These are phyloP conservation scores for Ciborinia camelliae DNA, from an alignment of 2,329 filamentous ascomycete genomes.

Conservation along the genomic window DNA sequence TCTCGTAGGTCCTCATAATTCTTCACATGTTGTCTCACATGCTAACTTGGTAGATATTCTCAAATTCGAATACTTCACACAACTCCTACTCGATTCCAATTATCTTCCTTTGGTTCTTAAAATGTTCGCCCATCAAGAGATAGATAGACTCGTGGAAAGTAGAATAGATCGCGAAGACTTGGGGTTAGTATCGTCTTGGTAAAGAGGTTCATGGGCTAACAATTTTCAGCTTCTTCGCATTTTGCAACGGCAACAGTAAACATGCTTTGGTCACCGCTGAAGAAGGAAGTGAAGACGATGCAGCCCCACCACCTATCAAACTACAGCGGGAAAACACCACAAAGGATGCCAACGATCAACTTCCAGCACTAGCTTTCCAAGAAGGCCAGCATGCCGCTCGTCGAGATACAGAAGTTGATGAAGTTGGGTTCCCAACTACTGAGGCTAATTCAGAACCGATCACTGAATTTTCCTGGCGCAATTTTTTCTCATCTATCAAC, in stretches of 20 bases:
- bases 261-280: constrained; percentile 35
- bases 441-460: constrained; percentile 72
- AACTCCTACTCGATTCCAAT: constrained; percentile 89
- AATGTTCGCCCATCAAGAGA: constrained; percentile 89
- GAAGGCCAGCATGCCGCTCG: constrained; percentile 32
- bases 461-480: constrained; percentile 86
- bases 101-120: constrained; percentile 91
- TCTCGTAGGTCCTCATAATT: constrained; percentile 63
- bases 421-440: constrained; percentile 76
- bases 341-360: constrained; percentile 43
- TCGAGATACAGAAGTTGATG: constrained; percentile 65
- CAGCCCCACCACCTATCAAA: constrained; percentile 79
- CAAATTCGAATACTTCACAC: constrained; percentile 93
- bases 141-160: constrained; percentile 84
- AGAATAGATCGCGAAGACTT: constrained; percentile 78
- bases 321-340: constrained; percentile 45
- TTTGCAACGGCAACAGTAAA: constrained; percentile 71
- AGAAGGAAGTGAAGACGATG: constrained; percentile 63
- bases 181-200: constrained; percentile 52
- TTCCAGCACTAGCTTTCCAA: constrained; percentile 36
- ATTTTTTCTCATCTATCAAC: constrained; percentile 94
- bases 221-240: constrained; percentile 73
- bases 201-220: constrained; percentile 21
- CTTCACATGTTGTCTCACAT: not conserved
- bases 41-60: constrained; percentile 64